Base-by-base conservation (phyloP, 192 early-diverging fungal species). In the Umbelopsis vinacea region DNA sequence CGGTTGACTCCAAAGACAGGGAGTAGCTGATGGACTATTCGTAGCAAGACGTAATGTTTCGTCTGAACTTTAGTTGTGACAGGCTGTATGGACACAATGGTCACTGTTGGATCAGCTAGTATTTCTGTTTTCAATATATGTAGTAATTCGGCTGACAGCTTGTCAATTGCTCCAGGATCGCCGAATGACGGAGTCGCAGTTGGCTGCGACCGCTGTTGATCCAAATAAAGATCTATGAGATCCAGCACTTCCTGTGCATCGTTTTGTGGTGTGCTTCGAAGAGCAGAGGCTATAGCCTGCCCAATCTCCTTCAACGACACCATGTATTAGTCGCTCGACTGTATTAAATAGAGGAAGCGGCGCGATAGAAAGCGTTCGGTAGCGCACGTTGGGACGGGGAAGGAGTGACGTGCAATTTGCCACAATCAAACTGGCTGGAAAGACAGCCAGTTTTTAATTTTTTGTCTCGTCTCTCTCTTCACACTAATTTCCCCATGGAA, bases 401-500 rank as follows among this genome's bases (percentile, higher is more conserved):
- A 17, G 24, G n/a, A 37, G 46, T 46, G 46, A 46, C 46, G 66
- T 68, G 66, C 11, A 68, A 68, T 43, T 43, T 43, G 40, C 40
- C 40, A 43, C 40, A 43, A 26, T 26, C 48, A 11, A 67, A 45
- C 29, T 29, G 40, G 0, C 21, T 14, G 23, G 35, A 29, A 29
- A 29, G 29, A 3, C 46, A 46, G 29, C 38, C 14, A 17, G 45
- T 63, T 35, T 35, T 48, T 6, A 50, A n/a, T 50, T 50, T 37
- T 63, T 63, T 63, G 33, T 63, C 26, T 29, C 15, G 23, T 19
- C 29, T 12, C 7, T 33, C 33, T 35, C 15, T 37, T 19, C 57
- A 63, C 53, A 54, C 10, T 24, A n/a, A 54, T 26, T 57, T 24
- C 57, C 3, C 19, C 57, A 85, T 92, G 80, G 91, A 92, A 71